phyloP scores from a whole-genome alignment of 306 rosid species.

The Rosa persica region DNA sequence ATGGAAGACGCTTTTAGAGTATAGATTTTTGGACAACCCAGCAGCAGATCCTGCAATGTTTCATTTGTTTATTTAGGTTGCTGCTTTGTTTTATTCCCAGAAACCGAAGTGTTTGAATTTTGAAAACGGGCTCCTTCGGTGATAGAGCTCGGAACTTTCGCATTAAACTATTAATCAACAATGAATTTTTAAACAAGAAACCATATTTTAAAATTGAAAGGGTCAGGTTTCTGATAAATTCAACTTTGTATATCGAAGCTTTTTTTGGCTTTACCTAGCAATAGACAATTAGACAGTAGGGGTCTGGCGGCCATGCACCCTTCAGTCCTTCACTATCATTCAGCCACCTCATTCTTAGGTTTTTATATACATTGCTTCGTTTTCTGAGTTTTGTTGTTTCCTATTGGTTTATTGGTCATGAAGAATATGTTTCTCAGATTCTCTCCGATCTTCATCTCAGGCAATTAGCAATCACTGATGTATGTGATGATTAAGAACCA shows the following conservation, averaged over 20 bases:
- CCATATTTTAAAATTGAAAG: background rate
- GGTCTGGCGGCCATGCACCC: background rate
- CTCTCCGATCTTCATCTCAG: background rate
- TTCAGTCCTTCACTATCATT: background rate
- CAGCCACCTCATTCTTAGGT: background rate
- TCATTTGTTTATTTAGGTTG: background rate
- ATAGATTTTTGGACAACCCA: background rate
- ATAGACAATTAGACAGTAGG: background rate
- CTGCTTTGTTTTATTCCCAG: background rate
- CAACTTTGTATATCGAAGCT: background rate
- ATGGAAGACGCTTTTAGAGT: background rate
- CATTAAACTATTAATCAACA: background rate
- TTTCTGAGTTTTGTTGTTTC: background rate
- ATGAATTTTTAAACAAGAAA: background rate
- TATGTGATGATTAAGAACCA: background rate
- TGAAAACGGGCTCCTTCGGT: background rate
- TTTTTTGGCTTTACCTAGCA: background rate
- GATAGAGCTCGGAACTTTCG: conserved; percentile 1
- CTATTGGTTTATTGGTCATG: background rate
- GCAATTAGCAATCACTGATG: background rate
- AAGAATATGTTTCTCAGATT: background rate
- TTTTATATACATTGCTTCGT: background rate
- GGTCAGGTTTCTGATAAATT: background rate
- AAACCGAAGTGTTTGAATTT: background rate
- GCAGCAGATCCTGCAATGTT: background rate